Evolutionary conservation across 495 filamentous ascomycete species (phyloP), one percentile per base, ranked within the genome.

Genomic region (Podospora australis): DNA sequence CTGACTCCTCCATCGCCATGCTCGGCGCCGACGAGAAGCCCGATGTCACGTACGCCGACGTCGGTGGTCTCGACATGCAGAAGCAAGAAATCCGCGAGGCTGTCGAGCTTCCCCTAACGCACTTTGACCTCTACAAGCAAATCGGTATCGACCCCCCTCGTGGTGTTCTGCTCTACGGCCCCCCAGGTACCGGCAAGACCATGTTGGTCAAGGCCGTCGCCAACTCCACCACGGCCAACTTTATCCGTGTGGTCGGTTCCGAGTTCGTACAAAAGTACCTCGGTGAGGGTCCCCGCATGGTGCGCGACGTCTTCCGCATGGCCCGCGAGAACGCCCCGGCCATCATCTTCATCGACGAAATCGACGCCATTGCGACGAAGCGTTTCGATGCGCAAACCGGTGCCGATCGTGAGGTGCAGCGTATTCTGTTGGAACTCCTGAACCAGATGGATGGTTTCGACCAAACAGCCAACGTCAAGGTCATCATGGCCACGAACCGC

Each of bases 391-490:
- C 94, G 32, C 92, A 96, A 67, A 96, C 90, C 9, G 92, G 92
- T 59, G 92, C 94, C 36, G 92, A 98, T 62, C 81, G 92, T 65
- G 92, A 98, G 70, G 92, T 98, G 20, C 92, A 98, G 73, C 89
- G 92, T 74, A 98, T 97, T 59, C 71, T 98, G 48, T 81, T 98
- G 46, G 92, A 98, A 66, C 74, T 98, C 50, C 81, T 98, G 49
- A 98, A 98, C 71, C 92, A 98, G 70, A 97, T 98, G 92, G 92
- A 98, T 68, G 92, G 92, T 52, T 98, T 98, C 71, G 92, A 98
- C 66, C 92, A 97, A 66, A 91, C 89, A 2, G 86, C 88, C 69
- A 97, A 97, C 64, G 94, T 98, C 66, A 98, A 98, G 70, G 92
- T 98, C 60, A 97, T 98, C 73, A 98, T 98, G 92, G 92, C 92